Conservation (phyloP, 768 basidiomycete species). For the Gymnopilus junonius region DNA sequence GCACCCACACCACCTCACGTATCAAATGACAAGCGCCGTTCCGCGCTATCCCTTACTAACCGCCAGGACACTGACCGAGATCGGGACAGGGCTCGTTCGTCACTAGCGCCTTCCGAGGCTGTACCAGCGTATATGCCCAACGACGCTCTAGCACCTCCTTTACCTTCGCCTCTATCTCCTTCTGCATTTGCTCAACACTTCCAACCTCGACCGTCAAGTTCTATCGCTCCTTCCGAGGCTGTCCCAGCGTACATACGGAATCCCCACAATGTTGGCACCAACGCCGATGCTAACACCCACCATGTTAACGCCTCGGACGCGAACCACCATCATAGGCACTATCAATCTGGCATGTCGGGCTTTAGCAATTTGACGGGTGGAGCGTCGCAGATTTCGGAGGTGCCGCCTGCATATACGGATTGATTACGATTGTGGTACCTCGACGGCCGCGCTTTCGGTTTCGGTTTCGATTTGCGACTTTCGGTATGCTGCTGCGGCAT, state of each 20-base stretch:
- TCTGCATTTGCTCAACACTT: background rate
- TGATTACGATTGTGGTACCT: background rate
- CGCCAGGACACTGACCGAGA: too few species aligned
- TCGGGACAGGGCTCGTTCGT: too few species aligned
- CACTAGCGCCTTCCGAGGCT: background rate
- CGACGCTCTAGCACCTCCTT: background rate
- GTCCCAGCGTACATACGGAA: background rate
- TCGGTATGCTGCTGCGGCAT: background rate
- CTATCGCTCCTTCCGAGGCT: background rate
- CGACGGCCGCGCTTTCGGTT: background rate
- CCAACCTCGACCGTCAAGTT: background rate
- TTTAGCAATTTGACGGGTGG: background rate
- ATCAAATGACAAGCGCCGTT: background rate
- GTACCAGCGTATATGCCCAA: background rate
- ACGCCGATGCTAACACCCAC: too few species aligned
- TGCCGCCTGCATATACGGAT: background rate
- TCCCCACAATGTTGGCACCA: background rate
- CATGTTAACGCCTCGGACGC: too few species aligned
- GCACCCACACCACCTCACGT: too few species aligned
- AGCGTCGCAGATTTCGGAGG: background rate
- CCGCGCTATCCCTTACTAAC: background rate
- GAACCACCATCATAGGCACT: background rate
- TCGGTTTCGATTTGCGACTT: background rate
- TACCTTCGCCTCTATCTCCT: background rate
- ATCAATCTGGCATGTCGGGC: background rate